Conservation (phyloP, 139 green algal genomes). For the Picochlorum sp. region DNA sequence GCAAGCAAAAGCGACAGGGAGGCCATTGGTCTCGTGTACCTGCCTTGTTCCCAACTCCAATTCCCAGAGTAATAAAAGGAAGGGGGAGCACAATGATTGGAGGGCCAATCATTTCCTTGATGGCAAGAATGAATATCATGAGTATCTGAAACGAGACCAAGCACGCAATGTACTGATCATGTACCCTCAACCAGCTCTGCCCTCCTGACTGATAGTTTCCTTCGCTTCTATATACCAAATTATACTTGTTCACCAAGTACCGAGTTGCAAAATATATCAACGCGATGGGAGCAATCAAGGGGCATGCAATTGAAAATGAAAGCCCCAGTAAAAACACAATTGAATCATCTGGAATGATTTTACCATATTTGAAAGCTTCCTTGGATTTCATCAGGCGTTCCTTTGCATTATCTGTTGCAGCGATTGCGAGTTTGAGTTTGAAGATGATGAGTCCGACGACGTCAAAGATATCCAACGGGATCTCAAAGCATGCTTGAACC, state of each 20-base stretch:
- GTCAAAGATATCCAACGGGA: slow-evolving; percentile 18
- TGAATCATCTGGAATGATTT: background rate
- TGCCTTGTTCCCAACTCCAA: background rate
- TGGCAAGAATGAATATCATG: slow-evolving; percentile 3
- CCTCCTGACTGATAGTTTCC: background rate
- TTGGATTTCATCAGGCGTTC: background rate
- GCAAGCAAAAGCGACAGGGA: background rate
- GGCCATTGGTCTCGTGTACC: slow-evolving; percentile 1
- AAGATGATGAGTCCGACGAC: slow-evolving; percentile 1
- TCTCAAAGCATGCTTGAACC: slow-evolving; percentile 20
- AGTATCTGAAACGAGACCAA: slow-evolving; percentile 1
- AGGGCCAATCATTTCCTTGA: slow-evolving; percentile 1
- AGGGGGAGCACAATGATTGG: slow-evolving; percentile 7
- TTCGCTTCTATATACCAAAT: background rate
- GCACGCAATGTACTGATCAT: background rate
- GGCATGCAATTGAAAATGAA: slow-evolving; percentile 1
- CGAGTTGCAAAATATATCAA: background rate
- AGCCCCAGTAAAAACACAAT: slow-evolving; percentile 1
- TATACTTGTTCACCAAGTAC: slow-evolving; percentile 11
- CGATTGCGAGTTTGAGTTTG: background rate
- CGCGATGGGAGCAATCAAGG: background rate
- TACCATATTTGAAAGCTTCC: background rate
- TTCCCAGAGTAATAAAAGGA: background rate
- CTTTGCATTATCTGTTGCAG: slow-evolving; percentile 1
- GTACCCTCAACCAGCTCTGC: background rate